Percentiles rank a stretch among this genome's conserved stretches.
Evolutionary conservation across 306 rosid genomes (phyloP).

Genomic region (Medicago truncatula): DNA sequence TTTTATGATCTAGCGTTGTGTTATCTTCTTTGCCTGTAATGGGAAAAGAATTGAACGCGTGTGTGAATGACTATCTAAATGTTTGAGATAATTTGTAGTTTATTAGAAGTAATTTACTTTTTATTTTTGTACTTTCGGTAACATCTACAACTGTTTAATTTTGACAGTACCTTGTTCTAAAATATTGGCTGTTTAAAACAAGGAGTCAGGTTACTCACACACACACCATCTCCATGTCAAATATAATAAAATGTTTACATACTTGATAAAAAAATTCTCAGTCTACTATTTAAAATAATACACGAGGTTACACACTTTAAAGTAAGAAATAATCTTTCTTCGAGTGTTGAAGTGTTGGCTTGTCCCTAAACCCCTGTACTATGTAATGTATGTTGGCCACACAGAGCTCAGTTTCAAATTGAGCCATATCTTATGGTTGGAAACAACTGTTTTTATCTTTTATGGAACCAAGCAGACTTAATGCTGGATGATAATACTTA

Average conservation of each 20-base stretch:
- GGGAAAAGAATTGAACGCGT: background rate
- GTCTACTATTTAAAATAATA: background rate
- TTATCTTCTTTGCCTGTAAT: background rate
- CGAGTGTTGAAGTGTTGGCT: too few relatives aligned
- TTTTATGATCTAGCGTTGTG: background rate
- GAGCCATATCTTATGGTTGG: background rate
- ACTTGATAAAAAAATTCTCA: background rate
- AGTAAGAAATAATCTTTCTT: too few relatives aligned
- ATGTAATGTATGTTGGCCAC: background rate
- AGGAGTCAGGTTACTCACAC: background rate
- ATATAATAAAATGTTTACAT: background rate
- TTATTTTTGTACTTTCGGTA: background rate
- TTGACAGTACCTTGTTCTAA: background rate
- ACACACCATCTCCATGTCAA: background rate
- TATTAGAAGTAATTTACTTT: background rate
- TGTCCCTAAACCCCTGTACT: too few relatives aligned
- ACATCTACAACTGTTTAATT: background rate
- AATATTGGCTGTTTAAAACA: background rate
- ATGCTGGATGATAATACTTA: constrained; percentile 2
- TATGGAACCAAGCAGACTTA: constrained; percentile 3
- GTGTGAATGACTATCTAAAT: background rate
- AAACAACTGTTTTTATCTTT: constrained; percentile 17
- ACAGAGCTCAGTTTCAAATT: background rate
- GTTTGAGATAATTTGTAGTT: background rate
- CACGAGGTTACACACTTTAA: too few relatives aligned